A percentile compares a stretch with the other conserved stretches of the same genome.
Evolutionary conservation across 2,329 filamentous ascomycete genomes (phyloP).

Genomic region (Diplodia mutila): DNA sequence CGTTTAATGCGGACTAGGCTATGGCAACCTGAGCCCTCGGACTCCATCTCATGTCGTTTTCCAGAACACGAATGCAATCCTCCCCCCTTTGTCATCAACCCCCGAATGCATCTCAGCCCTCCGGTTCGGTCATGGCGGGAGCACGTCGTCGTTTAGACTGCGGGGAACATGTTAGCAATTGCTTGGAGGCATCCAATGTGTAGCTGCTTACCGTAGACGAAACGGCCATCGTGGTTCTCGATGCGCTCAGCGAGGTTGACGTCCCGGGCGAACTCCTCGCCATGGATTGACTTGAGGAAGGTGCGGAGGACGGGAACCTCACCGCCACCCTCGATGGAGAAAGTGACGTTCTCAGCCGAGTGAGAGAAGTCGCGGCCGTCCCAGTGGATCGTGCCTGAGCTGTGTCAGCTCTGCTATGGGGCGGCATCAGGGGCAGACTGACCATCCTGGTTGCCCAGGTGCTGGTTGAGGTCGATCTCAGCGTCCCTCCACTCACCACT

Average conservation of each 20-base stretch:
- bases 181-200: not conserved
- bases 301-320: constrained; percentile 59
- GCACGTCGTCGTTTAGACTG: constrained; percentile 16
- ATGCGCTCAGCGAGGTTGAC: constrained; percentile 62
- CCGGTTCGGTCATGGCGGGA: constrained; percentile 7
- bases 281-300: constrained; percentile 48
- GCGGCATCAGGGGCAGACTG: constrained; percentile 31
- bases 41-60: constrained; percentile 15
- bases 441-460: constrained; percentile 59
- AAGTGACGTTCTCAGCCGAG: constrained; percentile 52
- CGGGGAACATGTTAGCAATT: not conserved
- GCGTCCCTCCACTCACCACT: constrained; percentile 52
- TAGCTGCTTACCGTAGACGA: constrained; percentile 42
- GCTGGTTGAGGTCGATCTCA: constrained; percentile 54
- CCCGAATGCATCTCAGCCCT: constrained; percentile 18
- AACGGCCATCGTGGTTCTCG: constrained; percentile 55
- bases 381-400: constrained; percentile 29
- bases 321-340: constrained; percentile 57
- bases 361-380: constrained; percentile 45
- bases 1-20: constrained; percentile 10
- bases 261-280: constrained; percentile 49
- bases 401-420: constrained; percentile 38
- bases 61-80: constrained; percentile 19
- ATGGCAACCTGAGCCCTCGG: constrained; percentile 8
- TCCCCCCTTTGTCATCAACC: not conserved